Conservation (phyloP, 2,329 filamentous ascomycete genomes). For the Phialophora verrucosa region DNA sequence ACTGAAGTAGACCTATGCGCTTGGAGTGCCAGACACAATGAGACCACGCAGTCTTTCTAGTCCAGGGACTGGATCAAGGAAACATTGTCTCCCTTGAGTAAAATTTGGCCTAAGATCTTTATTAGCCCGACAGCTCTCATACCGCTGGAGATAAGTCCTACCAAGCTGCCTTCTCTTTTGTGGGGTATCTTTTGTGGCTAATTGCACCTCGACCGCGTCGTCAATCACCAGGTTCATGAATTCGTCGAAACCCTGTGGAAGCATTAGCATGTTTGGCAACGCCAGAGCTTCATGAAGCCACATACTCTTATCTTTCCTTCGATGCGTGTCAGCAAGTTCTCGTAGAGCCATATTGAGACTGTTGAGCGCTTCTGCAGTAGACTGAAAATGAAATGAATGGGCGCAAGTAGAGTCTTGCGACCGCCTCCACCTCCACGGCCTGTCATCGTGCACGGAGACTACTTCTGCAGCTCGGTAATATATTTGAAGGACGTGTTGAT, state of each 20-base stretch:
- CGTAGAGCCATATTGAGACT: constrained; percentile 95
- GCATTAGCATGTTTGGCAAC: constrained; percentile 26
- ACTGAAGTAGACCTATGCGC: neutral
- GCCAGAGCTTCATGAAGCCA: constrained; percentile 26
- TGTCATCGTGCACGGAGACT: constrained; percentile 50
- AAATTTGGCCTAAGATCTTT: constrained; percentile 70
- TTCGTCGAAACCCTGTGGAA: constrained; percentile 87
- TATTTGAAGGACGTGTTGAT: neutral
- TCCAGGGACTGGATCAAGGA: constrained; percentile 72
- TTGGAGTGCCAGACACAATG: neutral
- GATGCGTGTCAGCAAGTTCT: constrained; percentile 91
- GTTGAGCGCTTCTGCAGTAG: constrained; percentile 82
- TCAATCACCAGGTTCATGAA: constrained; percentile 99
- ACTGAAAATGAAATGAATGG: constrained; percentile 92
- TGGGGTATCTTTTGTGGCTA: constrained; percentile 78
- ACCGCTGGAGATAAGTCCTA: constrained; percentile 51
- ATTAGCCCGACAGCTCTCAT: constrained; percentile 23
- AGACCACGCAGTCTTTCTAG: constrained; percentile 35
- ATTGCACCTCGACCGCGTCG: constrained; percentile 89
- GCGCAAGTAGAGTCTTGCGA: constrained; percentile 72
- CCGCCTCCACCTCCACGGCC: constrained; percentile 62
- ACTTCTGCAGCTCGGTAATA: neutral
- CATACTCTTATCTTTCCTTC: constrained; percentile 93
- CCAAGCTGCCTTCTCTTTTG: constrained; percentile 80
- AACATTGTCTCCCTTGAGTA: constrained; percentile 88